Percentiles rank a stretch among this genome's conserved stretches.
phyloP scores from a whole-genome alignment of 352 stramenopile species.

The Phytophthora foliorum region DNA sequence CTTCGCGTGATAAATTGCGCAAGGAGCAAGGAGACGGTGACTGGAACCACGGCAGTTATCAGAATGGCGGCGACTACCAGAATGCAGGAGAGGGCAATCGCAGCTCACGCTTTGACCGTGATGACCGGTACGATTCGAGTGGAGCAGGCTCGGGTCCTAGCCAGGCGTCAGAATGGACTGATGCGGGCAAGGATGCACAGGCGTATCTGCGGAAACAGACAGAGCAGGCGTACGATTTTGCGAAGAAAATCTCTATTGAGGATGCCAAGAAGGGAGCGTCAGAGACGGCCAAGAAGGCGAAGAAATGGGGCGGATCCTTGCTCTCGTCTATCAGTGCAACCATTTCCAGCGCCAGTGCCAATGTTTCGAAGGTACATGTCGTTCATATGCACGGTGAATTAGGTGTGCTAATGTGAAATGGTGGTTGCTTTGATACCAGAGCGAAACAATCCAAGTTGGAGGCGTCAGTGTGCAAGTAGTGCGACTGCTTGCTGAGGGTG shows the following conservation, averaged over 20 bases:
- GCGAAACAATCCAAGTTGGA: conserved; percentile 81
- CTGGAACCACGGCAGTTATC: conserved; percentile 39
- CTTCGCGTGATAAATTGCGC: conserved; percentile 33
- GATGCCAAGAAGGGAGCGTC: conserved; percentile 85
- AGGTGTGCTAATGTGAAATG: not conserved
- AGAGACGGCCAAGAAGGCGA: conserved; percentile 90
- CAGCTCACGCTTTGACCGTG: conserved; percentile 25
- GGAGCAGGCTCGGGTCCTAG: conserved; percentile 9
- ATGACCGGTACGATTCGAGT: conserved; percentile 46
- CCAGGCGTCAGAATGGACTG: conserved; percentile 41
- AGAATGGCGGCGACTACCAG: conserved; percentile 29
- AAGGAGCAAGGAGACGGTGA: conserved; percentile 35
- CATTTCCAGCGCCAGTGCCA: conserved; percentile 71
- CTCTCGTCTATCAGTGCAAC: conserved; percentile 82
- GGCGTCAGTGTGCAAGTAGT: conserved; percentile 76
- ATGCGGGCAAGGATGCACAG: conserved; percentile 61
- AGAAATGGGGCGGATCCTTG: conserved; percentile 87
- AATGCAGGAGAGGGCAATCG: conserved; percentile 26
- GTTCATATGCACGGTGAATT: not conserved
- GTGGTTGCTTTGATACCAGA: conserved; percentile 38
- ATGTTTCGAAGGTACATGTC: conserved; percentile 60
- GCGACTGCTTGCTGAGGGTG: conserved; percentile 75
- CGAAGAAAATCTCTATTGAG: conserved; percentile 90
- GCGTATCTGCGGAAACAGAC: conserved; percentile 85
- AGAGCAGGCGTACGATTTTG: conserved; percentile 88